Percentiles rank a stretch among this genome's conserved stretches.
These are phyloP conservation scores for Trichoderma cornu-damae DNA, from an alignment of 2,329 filamentous ascomycete genomes.

Conservation along the genomic window DNA sequence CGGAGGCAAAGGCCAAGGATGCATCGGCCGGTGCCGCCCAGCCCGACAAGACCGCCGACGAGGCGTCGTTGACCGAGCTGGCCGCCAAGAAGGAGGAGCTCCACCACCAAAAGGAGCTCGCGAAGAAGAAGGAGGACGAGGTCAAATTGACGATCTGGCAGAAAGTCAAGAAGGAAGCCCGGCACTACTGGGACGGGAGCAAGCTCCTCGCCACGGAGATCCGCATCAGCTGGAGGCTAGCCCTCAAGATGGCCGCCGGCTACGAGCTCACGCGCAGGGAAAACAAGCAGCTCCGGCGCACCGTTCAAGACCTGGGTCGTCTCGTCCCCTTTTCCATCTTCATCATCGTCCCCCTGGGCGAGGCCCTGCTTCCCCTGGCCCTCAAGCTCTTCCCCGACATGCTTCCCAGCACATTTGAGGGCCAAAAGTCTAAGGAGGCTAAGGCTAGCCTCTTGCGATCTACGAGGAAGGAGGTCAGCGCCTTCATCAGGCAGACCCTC, in stretches of 20 bases:
- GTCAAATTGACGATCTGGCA: conserved; percentile 87
- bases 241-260: conserved; percentile 94
- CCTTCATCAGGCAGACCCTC: conserved; percentile 80
- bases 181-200: conserved; percentile 98
- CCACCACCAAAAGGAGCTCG: conserved; percentile 54
- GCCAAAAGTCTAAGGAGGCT: conserved; percentile 79
- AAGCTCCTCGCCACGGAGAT: conserved; percentile 91
- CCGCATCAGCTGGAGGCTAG: conserved; percentile 83
- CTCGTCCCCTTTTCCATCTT: conserved; percentile 96
- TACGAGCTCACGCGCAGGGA: conserved; percentile 95
- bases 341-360: conserved; percentile 92
- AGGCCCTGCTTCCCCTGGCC: conserved; percentile 84
- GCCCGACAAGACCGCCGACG: conserved; percentile 35
- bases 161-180: conserved; percentile 88
- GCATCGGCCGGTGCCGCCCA: conserved; percentile 27
- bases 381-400: conserved; percentile 95
- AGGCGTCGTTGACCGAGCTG: conserved; percentile 54
- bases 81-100: conserved; percentile 58
- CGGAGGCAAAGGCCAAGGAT: conserved; percentile 26
- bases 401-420: conserved; percentile 95
- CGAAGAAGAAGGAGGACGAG: conserved; percentile 58
- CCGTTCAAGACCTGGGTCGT: conserved; percentile 86
- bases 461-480: conserved; percentile 89
- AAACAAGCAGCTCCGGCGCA: conserved; percentile 85
- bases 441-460: conserved; percentile 78